Evolutionary conservation across 495 filamentous ascomycete species (phyloP), one percentile per base, ranked within the genome.

Genomic region (Lasiosphaeris hirsuta): DNA sequence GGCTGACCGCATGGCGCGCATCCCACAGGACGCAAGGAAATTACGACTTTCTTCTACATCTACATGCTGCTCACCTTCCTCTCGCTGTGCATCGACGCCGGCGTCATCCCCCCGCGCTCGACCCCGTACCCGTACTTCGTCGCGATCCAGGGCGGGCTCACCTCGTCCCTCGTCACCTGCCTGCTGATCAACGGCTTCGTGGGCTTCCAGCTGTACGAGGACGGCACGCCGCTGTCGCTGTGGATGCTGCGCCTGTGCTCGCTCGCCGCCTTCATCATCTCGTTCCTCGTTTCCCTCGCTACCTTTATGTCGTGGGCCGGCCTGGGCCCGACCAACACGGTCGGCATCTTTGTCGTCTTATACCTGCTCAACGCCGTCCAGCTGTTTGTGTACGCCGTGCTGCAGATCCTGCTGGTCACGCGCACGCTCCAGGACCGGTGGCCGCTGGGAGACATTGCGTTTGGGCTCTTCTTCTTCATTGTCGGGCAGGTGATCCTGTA

Each of bases 181-280:
- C 79, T 99, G 40, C 75, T 97, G 54, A 89, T 99, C 78, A 97
- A 97, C 70, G 94, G 95, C 33, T 99, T 99, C 69, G 93, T 99
- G 40, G 94, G 94, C 37, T 99, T 97, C 75, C 95, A 97, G 74
- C 81, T 99, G 5, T 99, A 97, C 71, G 94, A 99, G 72, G 94
- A 99, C 69, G 94, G 94, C n/a, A 99, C 94, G 1, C 86, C 86
- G 7, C 80, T 97, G 37, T 97, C 93, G 0, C 85, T 99, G 33
- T 99, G 93, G 94, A 84, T 96, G 55, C 78, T 99, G 49, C 86
- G 95, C 34, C 64, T 89, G 10, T 84, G 80, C 56, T 94, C 90
- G 3, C 73, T 86, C 1, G 83, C 76, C 49, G 94, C 95, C 79
- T 97, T 97, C 73, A 72, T 89, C 55, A 83, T 99, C 67, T 89